Conservation (phyloP, 2,329 filamentous ascomycete genomes). For the Alternaria gansuensis region DNA sequence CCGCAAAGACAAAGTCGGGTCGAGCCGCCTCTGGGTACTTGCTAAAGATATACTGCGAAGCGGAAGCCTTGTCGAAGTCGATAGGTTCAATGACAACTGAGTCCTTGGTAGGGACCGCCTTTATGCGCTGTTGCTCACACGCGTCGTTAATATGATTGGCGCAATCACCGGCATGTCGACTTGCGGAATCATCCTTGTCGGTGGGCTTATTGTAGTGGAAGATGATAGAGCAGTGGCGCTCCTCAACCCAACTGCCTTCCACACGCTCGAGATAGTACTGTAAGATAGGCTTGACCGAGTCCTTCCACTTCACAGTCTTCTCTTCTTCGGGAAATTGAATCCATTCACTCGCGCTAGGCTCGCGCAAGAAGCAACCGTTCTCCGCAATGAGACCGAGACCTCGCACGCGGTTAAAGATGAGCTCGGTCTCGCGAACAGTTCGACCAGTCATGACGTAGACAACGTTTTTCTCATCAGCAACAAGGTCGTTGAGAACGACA, state of each 20-base stretch:
- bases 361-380: constrained; percentile 89
- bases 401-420: constrained; percentile 82
- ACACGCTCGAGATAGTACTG: constrained; percentile 90
- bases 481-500: constrained; percentile 81
- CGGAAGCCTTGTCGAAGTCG: constrained; percentile 87
- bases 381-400: constrained; percentile 90
- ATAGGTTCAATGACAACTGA: constrained; percentile 85
- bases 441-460: constrained; percentile 95
- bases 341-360: constrained; percentile 74
- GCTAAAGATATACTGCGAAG: constrained; percentile 76
- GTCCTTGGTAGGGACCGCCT: constrained; percentile 81
- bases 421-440: constrained; percentile 85
- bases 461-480: constrained; percentile 80
- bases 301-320: constrained; percentile 80
- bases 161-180: constrained; percentile 85
- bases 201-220: constrained; percentile 89
- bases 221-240: constrained; percentile 88
- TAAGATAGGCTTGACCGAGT: constrained; percentile 81
- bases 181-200: constrained; percentile 73
- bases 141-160: constrained; percentile 95
- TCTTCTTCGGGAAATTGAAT: constrained; percentile 76
- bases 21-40: constrained; percentile 39
- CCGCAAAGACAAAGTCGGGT: constrained; percentile 85
- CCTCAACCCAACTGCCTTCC: constrained; percentile 86
- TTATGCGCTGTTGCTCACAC: constrained; percentile 82